Base-by-base conservation (phyloP, 495 filamentous ascomycete genomes). In the Podospora anserina region DNA sequence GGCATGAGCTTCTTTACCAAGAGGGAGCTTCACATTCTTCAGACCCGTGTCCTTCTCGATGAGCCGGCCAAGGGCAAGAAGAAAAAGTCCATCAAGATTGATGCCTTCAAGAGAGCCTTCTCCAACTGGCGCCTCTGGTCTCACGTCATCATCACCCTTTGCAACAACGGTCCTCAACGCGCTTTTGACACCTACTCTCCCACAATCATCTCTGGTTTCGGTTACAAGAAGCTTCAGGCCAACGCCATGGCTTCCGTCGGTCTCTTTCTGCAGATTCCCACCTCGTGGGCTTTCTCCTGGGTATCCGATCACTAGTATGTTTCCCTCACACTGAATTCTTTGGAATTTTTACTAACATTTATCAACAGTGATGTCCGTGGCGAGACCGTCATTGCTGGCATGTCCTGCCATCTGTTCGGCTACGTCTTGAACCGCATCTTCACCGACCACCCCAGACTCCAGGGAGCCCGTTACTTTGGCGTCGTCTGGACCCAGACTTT, bases 241-340 rank as follows among this genome's bases (percentile, higher is more conserved):
- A 87, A 87, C 68, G 84, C 84, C 0, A 72, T 87, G 70, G 80
- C 83, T 0, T 82, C 84, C 3, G 83, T 86, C 1, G 79, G 79
- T 61, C 60, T 76, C n/a, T 81, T 75, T 65, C 74, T 81, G 15
- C 75, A 78, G 55, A 69, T 77, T 3, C 79, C 82, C 0, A 75
- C 83, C 20, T 84, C 82, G 16, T 84, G 81, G 57, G 66, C 78
- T 11, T 84, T 68, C 73, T 82, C 81, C 19, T 86, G 70, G 67
- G 74, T 72, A 59, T 83, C 66, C 54, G 85, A 74, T 78, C 79
- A 57, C 69, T 80, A 67, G 71, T 79, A 59, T 64, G 78, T 79
- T 75, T 69, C 30, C 23, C 19, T 20, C 58, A 1, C 23, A 1
- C 23, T 23, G 23, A 23, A 23, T 23, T 23, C 23, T 23, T 23